Conservation (phyloP, 177 flowering plant species). For the Vitis hybrid region DNA sequence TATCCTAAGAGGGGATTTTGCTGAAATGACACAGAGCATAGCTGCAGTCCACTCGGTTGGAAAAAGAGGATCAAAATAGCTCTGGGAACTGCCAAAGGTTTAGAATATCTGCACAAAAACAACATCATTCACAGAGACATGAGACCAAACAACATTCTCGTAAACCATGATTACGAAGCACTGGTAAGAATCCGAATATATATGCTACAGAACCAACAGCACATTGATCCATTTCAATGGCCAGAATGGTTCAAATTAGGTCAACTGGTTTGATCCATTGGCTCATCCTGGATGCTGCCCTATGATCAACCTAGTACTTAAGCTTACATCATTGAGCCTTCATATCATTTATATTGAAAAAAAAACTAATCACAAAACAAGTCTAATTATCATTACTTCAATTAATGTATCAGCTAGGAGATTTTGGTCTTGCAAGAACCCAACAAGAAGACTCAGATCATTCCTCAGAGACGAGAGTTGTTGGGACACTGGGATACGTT, state of each 20-base stretch:
- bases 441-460: slow-evolving; percentile 41
- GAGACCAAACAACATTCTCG: slow-evolving; percentile 71
- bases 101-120: slow-evolving; percentile 51
- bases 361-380: background rate
- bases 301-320: too few relatives aligned
- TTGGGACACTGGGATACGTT: slow-evolving; percentile 65
- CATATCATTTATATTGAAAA: too few relatives aligned
- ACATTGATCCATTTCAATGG: background rate
- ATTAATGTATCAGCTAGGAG: slow-evolving; percentile 51
- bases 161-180: slow-evolving; percentile 61
- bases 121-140: slow-evolving; percentile 64
- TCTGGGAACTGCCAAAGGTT: slow-evolving; percentile 60
- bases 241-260: background rate
- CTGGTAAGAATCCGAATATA: slow-evolving; percentile 33
- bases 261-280: slow-evolving; percentile 1
- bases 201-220: background rate
- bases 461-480: slow-evolving; percentile 47
- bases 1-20: background rate
- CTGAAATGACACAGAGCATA: slow-evolving; percentile 29
- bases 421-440: slow-evolving; percentile 62
- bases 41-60: slow-evolving; percentile 45
- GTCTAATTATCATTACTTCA: background rate
- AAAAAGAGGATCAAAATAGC: slow-evolving; percentile 58
- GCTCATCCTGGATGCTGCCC: background rate
- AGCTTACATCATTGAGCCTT: too few relatives aligned